phyloP scores from a whole-genome alignment of 2,329 filamentous ascomycete genomes.

The Leptographium wingfieldii region DNA sequence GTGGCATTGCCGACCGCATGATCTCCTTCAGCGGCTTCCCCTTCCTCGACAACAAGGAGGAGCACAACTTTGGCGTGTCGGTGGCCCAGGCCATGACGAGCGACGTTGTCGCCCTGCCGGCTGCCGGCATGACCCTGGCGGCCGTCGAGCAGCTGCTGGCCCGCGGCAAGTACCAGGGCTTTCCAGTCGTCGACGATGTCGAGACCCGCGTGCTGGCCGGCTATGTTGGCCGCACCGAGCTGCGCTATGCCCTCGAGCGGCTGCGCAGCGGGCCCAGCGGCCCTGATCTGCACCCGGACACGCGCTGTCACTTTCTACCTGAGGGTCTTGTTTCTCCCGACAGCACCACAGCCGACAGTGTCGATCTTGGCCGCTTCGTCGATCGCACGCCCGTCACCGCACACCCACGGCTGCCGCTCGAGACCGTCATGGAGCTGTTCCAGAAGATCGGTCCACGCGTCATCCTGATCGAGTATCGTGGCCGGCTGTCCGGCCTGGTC shows the following conservation, averaged over 20 bases:
- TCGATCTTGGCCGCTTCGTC: constrained; percentile 80
- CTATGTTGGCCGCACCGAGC: constrained; percentile 84
- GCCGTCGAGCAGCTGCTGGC: constrained; percentile 64
- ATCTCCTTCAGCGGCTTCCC: constrained; percentile 98
- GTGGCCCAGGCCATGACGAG: constrained; percentile 84
- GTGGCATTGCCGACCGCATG: constrained; percentile 94
- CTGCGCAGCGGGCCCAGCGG: constrained; percentile 46
- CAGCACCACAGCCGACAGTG: neutral
- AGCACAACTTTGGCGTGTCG: constrained; percentile 89
- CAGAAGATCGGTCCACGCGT: constrained; percentile 90
- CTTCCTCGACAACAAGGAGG: constrained; percentile 93
- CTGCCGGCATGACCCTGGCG: constrained; percentile 60
- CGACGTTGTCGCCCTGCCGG: constrained; percentile 60
- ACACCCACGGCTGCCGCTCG: constrained; percentile 79
- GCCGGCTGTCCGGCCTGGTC: constrained; percentile 69
- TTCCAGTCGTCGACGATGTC: constrained; percentile 73
- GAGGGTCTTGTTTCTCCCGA: neutral
- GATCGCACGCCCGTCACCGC: constrained; percentile 83
- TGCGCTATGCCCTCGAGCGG: constrained; percentile 80
- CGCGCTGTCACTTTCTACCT: constrained; percentile 56
- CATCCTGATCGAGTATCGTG: constrained; percentile 83
- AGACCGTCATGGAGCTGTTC: constrained; percentile 98
- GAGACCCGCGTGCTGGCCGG: constrained; percentile 64
- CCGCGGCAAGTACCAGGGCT: constrained; percentile 79
- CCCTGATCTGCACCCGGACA: constrained; percentile 44